Evolutionary conservation across 805 yeast genomes (phyloP), one percentile per base, ranked within the genome.

Genomic region (Starmerella gropengiesseri): DNA sequence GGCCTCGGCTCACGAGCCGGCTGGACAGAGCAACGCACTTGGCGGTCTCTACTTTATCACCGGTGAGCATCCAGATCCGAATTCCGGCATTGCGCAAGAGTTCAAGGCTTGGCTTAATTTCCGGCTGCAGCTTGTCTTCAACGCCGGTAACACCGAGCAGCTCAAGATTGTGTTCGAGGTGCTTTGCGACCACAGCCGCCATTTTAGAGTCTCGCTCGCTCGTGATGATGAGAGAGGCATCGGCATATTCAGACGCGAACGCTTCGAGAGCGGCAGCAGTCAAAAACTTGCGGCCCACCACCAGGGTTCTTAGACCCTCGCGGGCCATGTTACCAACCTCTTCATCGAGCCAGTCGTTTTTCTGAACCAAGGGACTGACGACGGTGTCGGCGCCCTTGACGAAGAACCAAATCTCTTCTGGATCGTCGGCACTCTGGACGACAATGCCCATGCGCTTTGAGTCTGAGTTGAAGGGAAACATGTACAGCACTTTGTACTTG

Each of bases 11-110:
- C 22, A 91, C 89, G 40, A 91, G 72, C 56, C 87, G 80, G 25
- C 96, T 91, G 60, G 95, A 83, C n/a, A 93, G 82, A 17, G 96
- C 86, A 30, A 91, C 96, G 70, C 98, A 91, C 47, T 86, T 76
- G 1, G 98, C 98, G 0, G 99, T 91, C 64, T 91, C 99, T 6
- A 91, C 97, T 60, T 91, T 91, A 61, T 91, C 99, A 52, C 99
- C 99, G 0, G 99, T 91, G 37, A 91, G 67, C 98, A 91, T 93
- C 99, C 99, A 91, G 40, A 91, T 91, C 55, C 87, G 87, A 43
- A 93, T 76, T 4, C 97, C 98, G 0, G 97, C 99, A 63, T 93
- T 91, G 53, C 98, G 73, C 52, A 91, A 68, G 27, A 87, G 69
- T 65, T 91, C 99, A 45, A 91, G 78, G 0, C 95, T 84, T 0